phyloP scores from a whole-genome alignment of 345 rosid genomes.

The Geranium brycei region DNA sequence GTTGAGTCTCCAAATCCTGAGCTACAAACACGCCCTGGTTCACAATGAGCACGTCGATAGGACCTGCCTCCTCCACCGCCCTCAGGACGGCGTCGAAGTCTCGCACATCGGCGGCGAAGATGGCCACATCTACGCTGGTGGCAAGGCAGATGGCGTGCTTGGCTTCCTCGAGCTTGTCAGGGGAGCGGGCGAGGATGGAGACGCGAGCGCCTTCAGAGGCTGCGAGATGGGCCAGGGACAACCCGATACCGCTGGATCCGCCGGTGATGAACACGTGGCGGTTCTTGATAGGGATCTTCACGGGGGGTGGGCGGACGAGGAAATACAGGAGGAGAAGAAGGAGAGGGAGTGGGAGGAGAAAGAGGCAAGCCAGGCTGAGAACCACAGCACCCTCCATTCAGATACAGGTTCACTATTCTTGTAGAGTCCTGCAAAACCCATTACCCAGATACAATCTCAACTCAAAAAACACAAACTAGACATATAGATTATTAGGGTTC shows the following conservation, averaged over 20 bases:
- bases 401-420: not conserved
- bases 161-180: constrained; percentile 53
- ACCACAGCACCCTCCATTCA: constrained; percentile 61
- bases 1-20: constrained; percentile 48
- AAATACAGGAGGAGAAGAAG: constrained; percentile 16
- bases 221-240: constrained; percentile 51
- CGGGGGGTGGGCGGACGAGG: constrained; percentile 44
- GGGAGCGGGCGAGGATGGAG: constrained; percentile 67
- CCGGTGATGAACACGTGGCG: constrained; percentile 84
- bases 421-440: not conserved
- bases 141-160: constrained; percentile 40
- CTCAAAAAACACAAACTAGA: not conserved
- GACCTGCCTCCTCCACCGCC: constrained; percentile 45
- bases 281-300: constrained; percentile 41
- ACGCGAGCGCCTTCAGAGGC: constrained; percentile 60
- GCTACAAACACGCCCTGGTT: constrained; percentile 64
- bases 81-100: constrained; percentile 42
- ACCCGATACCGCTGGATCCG: constrained; percentile 72
- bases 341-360: constrained; percentile 33
- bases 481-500: too few species aligned
- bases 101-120: constrained; percentile 63
- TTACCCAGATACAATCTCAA: constrained; percentile 3
- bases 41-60: constrained; percentile 63
- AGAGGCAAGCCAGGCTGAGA: constrained; percentile 12
- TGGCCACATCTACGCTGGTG: constrained; percentile 54